phyloP scores from a whole-genome alignment of 148 eudicot genomes.

The Rhododendron henanense region DNA sequence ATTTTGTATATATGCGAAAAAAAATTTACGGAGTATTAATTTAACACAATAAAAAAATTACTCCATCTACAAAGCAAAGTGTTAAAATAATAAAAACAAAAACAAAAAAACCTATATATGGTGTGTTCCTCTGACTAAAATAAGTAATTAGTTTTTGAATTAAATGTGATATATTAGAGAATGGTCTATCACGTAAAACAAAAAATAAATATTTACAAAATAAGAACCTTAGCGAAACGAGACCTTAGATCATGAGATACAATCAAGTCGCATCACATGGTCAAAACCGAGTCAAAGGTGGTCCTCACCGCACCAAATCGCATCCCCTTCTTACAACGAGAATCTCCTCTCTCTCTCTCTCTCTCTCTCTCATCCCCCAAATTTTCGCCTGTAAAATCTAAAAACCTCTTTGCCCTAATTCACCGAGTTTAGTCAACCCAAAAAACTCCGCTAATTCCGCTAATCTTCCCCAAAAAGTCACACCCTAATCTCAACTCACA shows the following conservation, averaged over 20 bases:
- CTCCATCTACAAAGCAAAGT: neutral
- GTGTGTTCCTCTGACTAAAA: too few species aligned
- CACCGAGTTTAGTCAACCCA: neutral
- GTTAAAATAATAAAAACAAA: too few species aligned
- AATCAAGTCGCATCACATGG: neutral
- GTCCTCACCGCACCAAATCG: neutral
- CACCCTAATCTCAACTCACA: neutral
- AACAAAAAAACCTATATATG: too few species aligned
- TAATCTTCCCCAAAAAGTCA: neutral
- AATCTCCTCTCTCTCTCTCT: neutral
- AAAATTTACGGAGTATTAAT: too few species aligned
- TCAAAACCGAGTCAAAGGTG: neutral
- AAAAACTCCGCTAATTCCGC: neutral
- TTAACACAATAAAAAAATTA: too few species aligned
- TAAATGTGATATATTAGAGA: too few species aligned
- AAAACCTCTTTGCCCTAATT: neutral
- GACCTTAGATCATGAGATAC: too few species aligned
- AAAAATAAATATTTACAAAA: too few species aligned
- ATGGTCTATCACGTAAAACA: too few species aligned
- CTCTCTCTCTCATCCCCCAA: neutral
- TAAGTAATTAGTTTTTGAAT: too few species aligned
- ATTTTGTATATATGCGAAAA: too few species aligned
- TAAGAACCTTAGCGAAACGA: too few species aligned
- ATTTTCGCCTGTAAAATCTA: conserved; percentile 2
- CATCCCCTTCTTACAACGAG: neutral